A percentile compares a stretch with the other conserved stretches of the same genome.
phyloP scores from a whole-genome alignment of 805 yeast genomes.

The Geotrichum ghanense region DNA sequence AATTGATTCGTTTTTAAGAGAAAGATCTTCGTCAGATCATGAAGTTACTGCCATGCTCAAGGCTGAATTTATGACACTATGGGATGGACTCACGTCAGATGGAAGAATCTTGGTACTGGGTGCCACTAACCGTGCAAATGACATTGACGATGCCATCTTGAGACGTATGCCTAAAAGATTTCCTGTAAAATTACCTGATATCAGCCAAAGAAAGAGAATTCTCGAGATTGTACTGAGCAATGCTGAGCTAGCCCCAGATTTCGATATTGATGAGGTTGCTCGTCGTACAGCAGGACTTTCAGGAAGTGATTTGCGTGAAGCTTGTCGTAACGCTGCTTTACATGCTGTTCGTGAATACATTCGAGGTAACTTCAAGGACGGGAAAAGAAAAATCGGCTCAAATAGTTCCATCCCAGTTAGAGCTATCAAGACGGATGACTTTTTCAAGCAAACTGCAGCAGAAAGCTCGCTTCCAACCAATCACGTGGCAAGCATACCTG shows the following conservation, averaged over 20 bases:
- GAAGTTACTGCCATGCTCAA: slow-evolving; percentile 91
- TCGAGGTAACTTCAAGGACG: slow-evolving; percentile 39
- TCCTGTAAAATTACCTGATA: slow-evolving; percentile 61
- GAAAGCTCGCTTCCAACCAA: slow-evolving; percentile 28
- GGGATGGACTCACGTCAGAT: slow-evolving; percentile 83
- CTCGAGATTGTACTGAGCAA: slow-evolving; percentile 56
- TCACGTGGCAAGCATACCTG: slow-evolving; percentile 8
- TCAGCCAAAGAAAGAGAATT: slow-evolving; percentile 57
- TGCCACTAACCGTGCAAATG: slow-evolving; percentile 87
- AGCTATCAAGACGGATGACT: slow-evolving; percentile 56
- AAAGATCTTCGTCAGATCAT: slow-evolving; percentile 74
- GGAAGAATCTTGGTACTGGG: slow-evolving; percentile 84
- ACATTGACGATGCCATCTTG: slow-evolving; percentile 84
- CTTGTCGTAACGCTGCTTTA: slow-evolving; percentile 89
- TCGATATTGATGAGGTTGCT: slow-evolving; percentile 53
- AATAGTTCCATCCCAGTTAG: slow-evolving; percentile 37
- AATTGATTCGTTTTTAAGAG: slow-evolving; percentile 87
- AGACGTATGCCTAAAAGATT: slow-evolving; percentile 89
- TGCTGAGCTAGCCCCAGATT: slow-evolving; percentile 47
- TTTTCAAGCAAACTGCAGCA: slow-evolving; percentile 34
- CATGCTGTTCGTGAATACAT: slow-evolving; percentile 81
- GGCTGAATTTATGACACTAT: slow-evolving; percentile 94
- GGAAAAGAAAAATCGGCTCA: slow-evolving; percentile 22
- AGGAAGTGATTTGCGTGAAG: slow-evolving; percentile 86
- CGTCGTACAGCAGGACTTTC: slow-evolving; percentile 60